Percentiles rank a stretch among this genome's conserved stretches.
These are phyloP conservation scores for Starmerella apicola DNA, from an alignment of 805 yeast species.

Conservation along the genomic window DNA sequence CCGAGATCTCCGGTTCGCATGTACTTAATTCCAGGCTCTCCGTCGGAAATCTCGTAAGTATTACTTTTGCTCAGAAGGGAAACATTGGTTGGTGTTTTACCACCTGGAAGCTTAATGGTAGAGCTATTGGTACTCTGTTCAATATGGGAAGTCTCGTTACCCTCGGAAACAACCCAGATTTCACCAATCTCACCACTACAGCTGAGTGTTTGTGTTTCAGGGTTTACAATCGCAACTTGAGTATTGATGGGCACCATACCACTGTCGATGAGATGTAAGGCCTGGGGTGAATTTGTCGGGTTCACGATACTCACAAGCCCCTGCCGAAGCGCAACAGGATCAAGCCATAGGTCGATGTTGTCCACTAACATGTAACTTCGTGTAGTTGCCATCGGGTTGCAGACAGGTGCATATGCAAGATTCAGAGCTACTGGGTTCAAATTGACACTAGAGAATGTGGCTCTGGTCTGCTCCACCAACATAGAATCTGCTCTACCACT, in stretches of 20 bases:
- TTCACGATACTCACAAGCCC: constrained; percentile 74
- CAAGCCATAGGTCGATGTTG: constrained; percentile 76
- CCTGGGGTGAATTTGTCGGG: constrained; percentile 54
- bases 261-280: constrained; percentile 75
- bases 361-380: constrained; percentile 81
- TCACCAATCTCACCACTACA: constrained; percentile 90
- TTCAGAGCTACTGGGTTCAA: constrained; percentile 59
- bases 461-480: constrained; percentile 42
- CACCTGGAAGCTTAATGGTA: no score
- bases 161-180: constrained; percentile 90
- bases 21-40: constrained; percentile 51
- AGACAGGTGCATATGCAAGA: constrained; percentile 61
- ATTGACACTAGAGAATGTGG: constrained; percentile 50
- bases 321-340: constrained; percentile 77
- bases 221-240: constrained; percentile 87
- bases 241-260: constrained; percentile 95
- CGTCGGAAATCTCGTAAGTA: constrained; percentile 49
- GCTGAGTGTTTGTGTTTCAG: constrained; percentile 72
- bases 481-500: constrained; percentile 55
- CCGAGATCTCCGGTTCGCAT: constrained; percentile 92
- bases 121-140: constrained; percentile 41
- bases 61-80: constrained; percentile 26
- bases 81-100: no score
- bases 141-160: constrained; percentile 53
- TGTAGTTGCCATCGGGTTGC: constrained; percentile 73